Evolutionary conservation across 2,329 filamentous ascomycete species (phyloP), one percentile per base, ranked within the genome.

Genomic region (Colletotrichum filicis): DNA sequence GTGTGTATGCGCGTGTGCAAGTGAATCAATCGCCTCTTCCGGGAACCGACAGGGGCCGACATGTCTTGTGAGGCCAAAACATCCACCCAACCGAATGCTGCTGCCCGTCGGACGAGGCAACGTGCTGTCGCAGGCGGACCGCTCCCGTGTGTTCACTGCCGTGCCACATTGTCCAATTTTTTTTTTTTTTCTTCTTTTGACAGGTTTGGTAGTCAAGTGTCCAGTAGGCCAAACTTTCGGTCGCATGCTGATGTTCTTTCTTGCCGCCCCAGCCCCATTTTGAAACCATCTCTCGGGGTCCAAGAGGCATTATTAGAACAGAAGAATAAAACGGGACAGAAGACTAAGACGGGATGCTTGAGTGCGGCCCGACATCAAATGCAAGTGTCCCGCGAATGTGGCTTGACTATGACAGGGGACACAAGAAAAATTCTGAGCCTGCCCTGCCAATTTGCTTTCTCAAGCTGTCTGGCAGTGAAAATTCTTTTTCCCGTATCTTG

Each of bases 141-240:
- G 65, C 61, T 68, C 65, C 65, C 65, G 49, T 63, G 64, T 63
- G 28, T 37, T 32, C 42, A 55, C 60, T 74, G 71, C 71, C 62
- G 68, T 71, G 56, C 52, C 56, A 62, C 68, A 22, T 71, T 24
- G 58, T 3, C 35, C 26, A 52, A 30, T n/a, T n/a, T n/a, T n/a
- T n/a, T 61, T 60, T 11, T 22, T 58, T 60, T 11, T 35, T 62
- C n/a, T 22, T 49, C 57, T 71, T 16, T n/a, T 62, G 61, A 35
- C 71, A 62, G 56, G 70, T 73, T 32, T 9, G 9, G 30, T 22
- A 73, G 59, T 26, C 35, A 26, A 63, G 26, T 49, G 42, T 68
- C 57, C 24, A 49, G 16, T 24, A 35, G 61, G 30, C 24, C 52
- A 35, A 42, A 56, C 24, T 46, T 42, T 30, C n/a, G 62, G 62